Conservation (phyloP, 2,329 filamentous ascomycete genomes). For the Colletotrichum scovillei region DNA sequence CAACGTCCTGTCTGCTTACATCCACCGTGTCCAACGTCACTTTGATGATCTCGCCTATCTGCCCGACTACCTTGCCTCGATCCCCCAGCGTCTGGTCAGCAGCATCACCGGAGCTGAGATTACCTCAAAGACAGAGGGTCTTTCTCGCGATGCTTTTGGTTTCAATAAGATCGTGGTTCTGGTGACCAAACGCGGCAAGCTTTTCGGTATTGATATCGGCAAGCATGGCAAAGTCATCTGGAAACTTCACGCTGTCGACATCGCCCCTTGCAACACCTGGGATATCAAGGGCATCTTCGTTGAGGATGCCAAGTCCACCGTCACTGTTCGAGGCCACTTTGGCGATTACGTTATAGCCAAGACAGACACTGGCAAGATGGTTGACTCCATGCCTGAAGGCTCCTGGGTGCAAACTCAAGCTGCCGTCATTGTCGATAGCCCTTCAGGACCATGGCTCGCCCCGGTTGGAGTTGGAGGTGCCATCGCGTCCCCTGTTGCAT, state of each 20-base stretch:
- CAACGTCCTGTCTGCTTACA: slow-evolving; percentile 83
- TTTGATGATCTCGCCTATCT: slow-evolving; percentile 80
- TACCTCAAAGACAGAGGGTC: slow-evolving; percentile 53
- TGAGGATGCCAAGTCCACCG: slow-evolving; percentile 65
- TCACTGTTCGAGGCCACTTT: slow-evolving; percentile 68
- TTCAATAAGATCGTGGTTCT: slow-evolving; percentile 88
- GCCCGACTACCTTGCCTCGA: slow-evolving; percentile 75
- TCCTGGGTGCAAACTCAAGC: slow-evolving; percentile 51
- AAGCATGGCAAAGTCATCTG: slow-evolving; percentile 81
- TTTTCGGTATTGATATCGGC: slow-evolving; percentile 84
- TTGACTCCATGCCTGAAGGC: slow-evolving; percentile 56
- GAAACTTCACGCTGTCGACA: slow-evolving; percentile 73
- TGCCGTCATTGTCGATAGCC: slow-evolving; percentile 63
- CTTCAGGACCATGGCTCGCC: slow-evolving; percentile 64
- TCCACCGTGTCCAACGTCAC: slow-evolving; percentile 88
- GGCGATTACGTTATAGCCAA: slow-evolving; percentile 72
- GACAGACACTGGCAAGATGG: slow-evolving; percentile 62
- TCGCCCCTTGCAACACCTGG: slow-evolving; percentile 67
- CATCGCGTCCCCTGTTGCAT: slow-evolving; percentile 56
- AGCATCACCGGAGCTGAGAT: slow-evolving; percentile 71
- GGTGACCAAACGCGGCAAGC: slow-evolving; percentile 80
- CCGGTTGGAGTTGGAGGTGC: slow-evolving; percentile 63
- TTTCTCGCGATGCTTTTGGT: slow-evolving; percentile 82
- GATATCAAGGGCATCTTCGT: slow-evolving; percentile 75
- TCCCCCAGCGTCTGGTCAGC: slow-evolving; percentile 76